A percentile compares a stretch with the other conserved stretches of the same genome.
Evolutionary conservation across 192 early-diverging fungal species (phyloP).

Genomic region (Backusella sp.): DNA sequence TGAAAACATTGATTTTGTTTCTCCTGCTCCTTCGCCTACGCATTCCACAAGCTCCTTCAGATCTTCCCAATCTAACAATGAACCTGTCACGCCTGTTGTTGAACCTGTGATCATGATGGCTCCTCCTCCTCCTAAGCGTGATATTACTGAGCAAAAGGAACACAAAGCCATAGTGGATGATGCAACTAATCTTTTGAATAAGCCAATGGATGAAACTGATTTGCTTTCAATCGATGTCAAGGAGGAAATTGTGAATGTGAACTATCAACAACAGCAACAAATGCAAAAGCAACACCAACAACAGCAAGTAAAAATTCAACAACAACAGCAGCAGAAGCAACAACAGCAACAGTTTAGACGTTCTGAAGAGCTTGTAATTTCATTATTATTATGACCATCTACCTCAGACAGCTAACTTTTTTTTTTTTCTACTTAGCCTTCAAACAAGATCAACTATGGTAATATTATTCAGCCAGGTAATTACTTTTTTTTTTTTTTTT

Average conservation of each 20-base stretch:
- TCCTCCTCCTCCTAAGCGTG: neutral
- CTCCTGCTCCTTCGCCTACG: neutral
- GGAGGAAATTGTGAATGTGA: neutral
- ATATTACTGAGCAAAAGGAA: neutral
- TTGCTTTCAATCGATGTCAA: neutral
- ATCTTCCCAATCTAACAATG: neutral
- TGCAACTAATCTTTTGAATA: neutral
- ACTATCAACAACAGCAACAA: neutral
- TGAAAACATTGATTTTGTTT: neutral
- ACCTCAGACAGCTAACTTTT: neutral
- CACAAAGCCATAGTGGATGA: neutral
- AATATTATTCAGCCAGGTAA: conserved; percentile 9
- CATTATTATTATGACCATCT: too few species aligned
- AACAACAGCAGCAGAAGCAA: too few species aligned
- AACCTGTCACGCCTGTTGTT: neutral
- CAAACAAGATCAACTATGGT: conserved; percentile 2
- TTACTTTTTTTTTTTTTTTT: neutral
- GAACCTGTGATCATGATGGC: neutral
- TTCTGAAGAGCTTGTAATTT: too few species aligned
- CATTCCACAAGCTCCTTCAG: neutral
- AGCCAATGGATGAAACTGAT: neutral
- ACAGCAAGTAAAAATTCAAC: too few species aligned
- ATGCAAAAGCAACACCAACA: too few species aligned
- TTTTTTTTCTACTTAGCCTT: neutral
- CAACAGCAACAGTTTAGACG: too few species aligned